A percentile compares a stretch with the other conserved stretches of the same genome.
phyloP scores from a whole-genome alignment of 2,329 filamentous ascomycete genomes.

The Esteya vermicola region DNA sequence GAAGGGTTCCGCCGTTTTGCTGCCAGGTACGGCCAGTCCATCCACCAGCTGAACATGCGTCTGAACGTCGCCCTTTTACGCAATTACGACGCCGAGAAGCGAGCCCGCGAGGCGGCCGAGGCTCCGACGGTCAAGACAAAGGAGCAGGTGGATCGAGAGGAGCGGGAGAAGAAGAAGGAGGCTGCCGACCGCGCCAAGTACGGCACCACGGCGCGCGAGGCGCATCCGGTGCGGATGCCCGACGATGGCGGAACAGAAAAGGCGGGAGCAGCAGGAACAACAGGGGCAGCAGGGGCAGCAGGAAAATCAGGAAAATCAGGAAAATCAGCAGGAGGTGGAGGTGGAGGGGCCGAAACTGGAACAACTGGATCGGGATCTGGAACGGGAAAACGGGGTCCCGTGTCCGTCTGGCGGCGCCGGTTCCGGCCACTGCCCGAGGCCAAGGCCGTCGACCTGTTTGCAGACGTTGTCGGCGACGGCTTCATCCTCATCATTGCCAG shows the following conservation, averaged over 20 bases:
- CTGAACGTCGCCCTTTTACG: slow-evolving; percentile 44
- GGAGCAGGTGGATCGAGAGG: slow-evolving; percentile 41
- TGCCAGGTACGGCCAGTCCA: slow-evolving; percentile 45
- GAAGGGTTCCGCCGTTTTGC: slow-evolving; percentile 45
- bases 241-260: too few species aligned
- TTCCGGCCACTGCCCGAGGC: slow-evolving; percentile 48
- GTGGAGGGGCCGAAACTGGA: too few species aligned
- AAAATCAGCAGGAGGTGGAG: too few species aligned
- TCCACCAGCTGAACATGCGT: slow-evolving; percentile 55
- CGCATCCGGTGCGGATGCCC: slow-evolving; percentile 24
- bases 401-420: slow-evolving; percentile 40
- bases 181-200: slow-evolving; percentile 35
- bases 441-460: slow-evolving; percentile 53
- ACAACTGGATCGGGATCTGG: too few species aligned
- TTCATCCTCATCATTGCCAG: slow-evolving; percentile 48
- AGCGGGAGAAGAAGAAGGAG: slow-evolving; percentile 26
- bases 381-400: not conserved
- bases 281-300: too few species aligned
- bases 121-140: slow-evolving; percentile 51
- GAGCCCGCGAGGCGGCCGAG: slow-evolving; percentile 46
- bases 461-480: slow-evolving; percentile 48
- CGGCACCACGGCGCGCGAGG: slow-evolving; percentile 24
- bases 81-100: slow-evolving; percentile 40
- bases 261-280: too few species aligned
- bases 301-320: too few species aligned